Evolutionary conservation across 371 early-diverging fungal genomes (phyloP).

Genomic region (Coemansia sp.): DNA sequence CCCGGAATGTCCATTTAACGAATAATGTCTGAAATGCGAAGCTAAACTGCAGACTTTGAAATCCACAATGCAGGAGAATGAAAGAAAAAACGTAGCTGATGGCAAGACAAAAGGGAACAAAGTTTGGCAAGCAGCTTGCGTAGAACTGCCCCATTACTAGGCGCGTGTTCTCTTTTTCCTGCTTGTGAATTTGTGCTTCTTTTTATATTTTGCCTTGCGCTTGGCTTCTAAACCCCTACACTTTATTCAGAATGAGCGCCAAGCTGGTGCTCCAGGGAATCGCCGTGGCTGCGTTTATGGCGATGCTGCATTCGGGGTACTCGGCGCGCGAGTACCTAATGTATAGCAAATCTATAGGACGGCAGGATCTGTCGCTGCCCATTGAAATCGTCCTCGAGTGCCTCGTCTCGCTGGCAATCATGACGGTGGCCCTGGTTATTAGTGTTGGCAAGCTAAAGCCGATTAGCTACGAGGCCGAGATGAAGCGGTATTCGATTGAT

Average conservation of each 20-base stretch:
- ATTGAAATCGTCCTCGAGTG: slow-evolving; percentile 47
- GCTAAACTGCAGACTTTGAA: neutral
- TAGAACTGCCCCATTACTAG: neutral
- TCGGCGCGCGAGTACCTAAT: slow-evolving; percentile 43
- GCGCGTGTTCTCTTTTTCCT: neutral
- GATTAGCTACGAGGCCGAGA: slow-evolving; percentile 48
- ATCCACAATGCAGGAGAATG: neutral
- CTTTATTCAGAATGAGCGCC: neutral
- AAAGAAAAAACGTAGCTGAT: neutral
- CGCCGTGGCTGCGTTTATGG: slow-evolving; percentile 31
- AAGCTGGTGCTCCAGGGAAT: slow-evolving; percentile 27
- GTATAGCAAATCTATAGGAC: slow-evolving; percentile 47
- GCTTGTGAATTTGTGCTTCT: neutral
- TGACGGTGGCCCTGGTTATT: slow-evolving; percentile 33
- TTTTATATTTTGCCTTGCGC: neutral
- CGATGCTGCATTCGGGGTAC: slow-evolving; percentile 48
- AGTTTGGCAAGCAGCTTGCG: neutral
- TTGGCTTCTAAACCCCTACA: neutral
- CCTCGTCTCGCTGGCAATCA: slow-evolving; percentile 33
- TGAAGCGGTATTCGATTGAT: slow-evolving; percentile 50
- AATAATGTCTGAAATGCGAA: neutral
- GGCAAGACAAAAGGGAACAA: neutral
- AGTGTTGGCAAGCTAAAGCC: slow-evolving; percentile 41
- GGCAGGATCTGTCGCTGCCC: slow-evolving; percentile 32
- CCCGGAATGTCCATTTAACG: neutral